A percentile compares a stretch with the other conserved stretches of the same genome.
These are phyloP conservation scores for Platanthera guangdongensis DNA, from an alignment of 106 monocot genomes.

Conservation along the genomic window DNA sequence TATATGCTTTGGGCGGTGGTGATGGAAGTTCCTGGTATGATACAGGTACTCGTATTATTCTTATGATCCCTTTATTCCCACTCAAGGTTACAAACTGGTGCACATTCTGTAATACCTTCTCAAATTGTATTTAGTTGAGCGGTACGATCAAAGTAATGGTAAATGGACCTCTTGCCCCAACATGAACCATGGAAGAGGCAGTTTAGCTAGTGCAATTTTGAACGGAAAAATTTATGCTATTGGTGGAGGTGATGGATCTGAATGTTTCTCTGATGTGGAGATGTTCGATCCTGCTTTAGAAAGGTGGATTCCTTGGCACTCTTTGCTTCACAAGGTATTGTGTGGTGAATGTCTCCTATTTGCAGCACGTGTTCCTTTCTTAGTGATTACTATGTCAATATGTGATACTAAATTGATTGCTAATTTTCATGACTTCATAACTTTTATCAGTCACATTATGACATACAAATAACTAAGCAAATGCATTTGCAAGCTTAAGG, in stretches of 20 bases:
- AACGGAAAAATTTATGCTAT: conserved; percentile 73
- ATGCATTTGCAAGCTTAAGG: not conserved
- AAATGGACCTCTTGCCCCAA: conserved; percentile 47
- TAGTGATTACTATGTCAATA: not conserved
- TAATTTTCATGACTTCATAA: not conserved
- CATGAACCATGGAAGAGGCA: conserved; percentile 46
- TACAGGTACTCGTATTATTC: conserved; percentile 36
- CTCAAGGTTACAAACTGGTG: conserved; percentile 2
- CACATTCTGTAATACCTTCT: not conserved
- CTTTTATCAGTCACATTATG: not conserved
- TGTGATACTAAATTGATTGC: not conserved
- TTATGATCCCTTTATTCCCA: not conserved
- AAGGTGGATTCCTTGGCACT: conserved; percentile 44
- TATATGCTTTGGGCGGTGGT: conserved; percentile 77
- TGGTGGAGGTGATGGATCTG: conserved; percentile 63
- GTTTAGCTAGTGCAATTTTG: conserved; percentile 55
- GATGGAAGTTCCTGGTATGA: conserved; percentile 47
- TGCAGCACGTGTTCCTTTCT: no score
- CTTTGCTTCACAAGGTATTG: conserved; percentile 64
- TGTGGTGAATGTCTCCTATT: not conserved
- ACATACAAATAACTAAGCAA: not conserved
- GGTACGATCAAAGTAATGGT: conserved; percentile 37
- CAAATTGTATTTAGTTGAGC: conserved; percentile 56
- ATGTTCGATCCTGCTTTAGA: conserved; percentile 75
- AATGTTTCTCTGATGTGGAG: conserved; percentile 63